phyloP scores from a whole-genome alignment of 2,329 filamentous ascomycete species.

The Colletotrichum sp. region DNA sequence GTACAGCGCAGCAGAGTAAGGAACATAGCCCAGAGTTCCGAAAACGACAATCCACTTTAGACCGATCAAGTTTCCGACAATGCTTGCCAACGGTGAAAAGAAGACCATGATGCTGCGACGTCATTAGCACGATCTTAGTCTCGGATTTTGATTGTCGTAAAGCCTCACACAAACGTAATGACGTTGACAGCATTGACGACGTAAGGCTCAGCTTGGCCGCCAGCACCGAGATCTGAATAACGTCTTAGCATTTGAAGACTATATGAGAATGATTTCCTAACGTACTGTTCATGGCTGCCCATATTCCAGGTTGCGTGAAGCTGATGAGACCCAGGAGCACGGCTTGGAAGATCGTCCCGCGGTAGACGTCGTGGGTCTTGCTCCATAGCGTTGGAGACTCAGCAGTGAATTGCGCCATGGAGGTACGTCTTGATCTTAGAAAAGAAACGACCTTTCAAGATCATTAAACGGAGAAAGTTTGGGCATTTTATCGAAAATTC shows the following conservation, averaged over 20 bases:
- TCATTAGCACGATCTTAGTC: fast-evolving
- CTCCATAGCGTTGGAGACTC: not conserved
- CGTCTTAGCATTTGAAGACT: not conserved
- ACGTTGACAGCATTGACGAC: constrained; percentile 4
- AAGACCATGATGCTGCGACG: not conserved
- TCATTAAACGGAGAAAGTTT: not conserved
- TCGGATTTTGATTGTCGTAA: fast-evolving
- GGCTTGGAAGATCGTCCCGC: constrained; percentile 50
- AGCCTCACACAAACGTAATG: constrained; percentile 3
- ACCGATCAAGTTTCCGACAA: constrained; percentile 6
- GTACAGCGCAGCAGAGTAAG: constrained; percentile 10
- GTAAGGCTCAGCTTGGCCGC: constrained; percentile 9
- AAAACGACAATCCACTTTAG: constrained; percentile 10
- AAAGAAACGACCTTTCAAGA: not conserved
- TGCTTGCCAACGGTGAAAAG: not conserved
- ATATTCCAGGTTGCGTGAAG: constrained; percentile 51
- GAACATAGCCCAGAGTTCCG: constrained; percentile 1
- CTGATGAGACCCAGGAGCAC: constrained; percentile 46
- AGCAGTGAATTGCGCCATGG: not conserved
- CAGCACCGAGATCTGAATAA: not conserved
- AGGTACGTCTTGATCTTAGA: not conserved
- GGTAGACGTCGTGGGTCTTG: constrained; percentile 30
- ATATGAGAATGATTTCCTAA: not conserved
- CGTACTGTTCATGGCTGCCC: constrained; percentile 26
- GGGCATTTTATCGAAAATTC: not conserved